Evolutionary conservation across 2,329 filamentous ascomycete species (phyloP).

Genomic region (Talaromyces piceae): DNA sequence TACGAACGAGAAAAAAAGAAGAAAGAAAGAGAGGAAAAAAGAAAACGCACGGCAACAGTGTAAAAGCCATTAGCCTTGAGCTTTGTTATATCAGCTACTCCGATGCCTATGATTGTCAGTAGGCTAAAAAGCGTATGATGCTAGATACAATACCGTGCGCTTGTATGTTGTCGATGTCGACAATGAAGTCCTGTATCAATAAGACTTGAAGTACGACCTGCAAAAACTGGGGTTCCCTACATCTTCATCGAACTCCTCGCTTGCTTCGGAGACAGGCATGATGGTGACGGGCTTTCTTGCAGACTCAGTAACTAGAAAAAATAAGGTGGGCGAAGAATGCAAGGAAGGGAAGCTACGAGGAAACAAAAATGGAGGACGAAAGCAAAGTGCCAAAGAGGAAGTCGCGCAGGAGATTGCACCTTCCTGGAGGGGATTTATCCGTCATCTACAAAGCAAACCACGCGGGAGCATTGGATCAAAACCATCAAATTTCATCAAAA

Average conservation of each 20-base stretch:
- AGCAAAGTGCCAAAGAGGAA: too few relatives aligned
- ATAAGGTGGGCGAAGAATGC: background rate
- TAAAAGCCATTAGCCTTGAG: conserved; percentile 56
- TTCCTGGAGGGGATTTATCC: too few relatives aligned
- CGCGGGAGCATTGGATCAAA: too few relatives aligned
- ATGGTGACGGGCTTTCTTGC: background rate
- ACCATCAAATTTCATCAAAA: too few relatives aligned
- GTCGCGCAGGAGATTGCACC: too few relatives aligned
- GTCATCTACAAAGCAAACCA: too few relatives aligned
- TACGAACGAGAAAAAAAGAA: background rate
- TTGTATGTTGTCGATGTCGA: conserved; percentile 61
- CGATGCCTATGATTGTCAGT: conserved; percentile 43
- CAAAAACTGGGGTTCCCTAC: conserved; percentile 23
- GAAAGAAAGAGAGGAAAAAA: background rate
- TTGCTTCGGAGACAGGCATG: conserved; percentile 48
- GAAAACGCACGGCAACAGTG: conserved; percentile 50
- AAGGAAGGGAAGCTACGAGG: background rate
- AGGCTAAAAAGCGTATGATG: background rate
- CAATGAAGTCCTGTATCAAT: conserved; percentile 47
- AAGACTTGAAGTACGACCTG: background rate
- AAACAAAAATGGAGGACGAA: too few relatives aligned
- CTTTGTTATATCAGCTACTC: conserved; percentile 58
- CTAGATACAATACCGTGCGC: conserved; percentile 45
- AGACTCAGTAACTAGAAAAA: background rate
- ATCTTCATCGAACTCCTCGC: conserved; percentile 47